Base-by-base conservation (phyloP, 495 filamentous ascomycete genomes). In the Penicillium coprophilum region DNA sequence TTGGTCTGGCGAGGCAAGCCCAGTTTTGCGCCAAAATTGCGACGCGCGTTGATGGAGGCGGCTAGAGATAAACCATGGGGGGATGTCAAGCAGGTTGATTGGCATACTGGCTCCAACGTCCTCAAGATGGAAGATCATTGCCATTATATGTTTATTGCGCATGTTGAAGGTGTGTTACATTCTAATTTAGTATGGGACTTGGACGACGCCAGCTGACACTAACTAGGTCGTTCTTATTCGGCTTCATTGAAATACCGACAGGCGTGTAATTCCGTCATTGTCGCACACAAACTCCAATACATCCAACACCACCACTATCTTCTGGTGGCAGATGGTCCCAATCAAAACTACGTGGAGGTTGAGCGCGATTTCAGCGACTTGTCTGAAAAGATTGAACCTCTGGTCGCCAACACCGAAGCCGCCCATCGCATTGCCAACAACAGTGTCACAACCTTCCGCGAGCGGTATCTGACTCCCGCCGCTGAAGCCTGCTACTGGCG, bases 1-100 rank as follows among this genome's bases (percentile, higher is more conserved):
- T 80, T 85, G 0, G 78, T 91, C 0, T 91, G 89, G 89, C 79
- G 89, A 36, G 89, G 89, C 2, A 81, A 71, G 53, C 63, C 73
- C 0, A 75, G 70, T 51, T 73, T 75, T 50, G 73, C 69, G n/a
- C 69, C 68, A 12, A 75, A 77, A 48, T 56, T 83, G 41, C 70
- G 81, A 4, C 69, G 77, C 41, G 71, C 74, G 10, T 63, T 86
- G 61, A 61, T 85, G 17, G 75, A 80, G 40, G 72, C 69, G 10
- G 71, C 79, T 1, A 69, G 72, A 11, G 75, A 69, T 30, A 74
- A 82, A 63, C 23, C 72, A 0, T 85, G 82, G 82, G 80, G 76
- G n/a, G 79, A 84, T 64, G 78, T 85, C 1, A 72, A 74, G 49
- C 71, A 76, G 58, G 68, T 84, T 34, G 65, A 76, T 38, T 84